phyloP scores from a whole-genome alignment of 1,139 yeast species.

The Debaryomyces fabryi region DNA sequence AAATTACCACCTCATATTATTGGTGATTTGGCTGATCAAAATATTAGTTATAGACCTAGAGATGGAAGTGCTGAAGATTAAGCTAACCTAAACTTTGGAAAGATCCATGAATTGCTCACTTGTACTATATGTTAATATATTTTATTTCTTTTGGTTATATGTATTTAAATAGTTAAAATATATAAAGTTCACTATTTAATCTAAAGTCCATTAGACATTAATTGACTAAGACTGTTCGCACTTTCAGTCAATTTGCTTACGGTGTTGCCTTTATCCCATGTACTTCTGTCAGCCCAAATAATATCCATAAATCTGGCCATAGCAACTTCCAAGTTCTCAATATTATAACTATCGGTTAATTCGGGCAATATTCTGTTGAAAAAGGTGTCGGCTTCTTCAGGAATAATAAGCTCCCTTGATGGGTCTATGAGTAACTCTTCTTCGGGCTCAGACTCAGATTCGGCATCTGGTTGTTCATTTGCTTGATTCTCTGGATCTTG shows the following conservation, averaged over 20 bases:
- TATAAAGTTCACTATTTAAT: slow-evolving; percentile 6
- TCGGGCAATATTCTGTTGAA: slow-evolving; percentile 26
- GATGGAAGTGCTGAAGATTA: slow-evolving; percentile 93
- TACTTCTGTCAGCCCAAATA: slow-evolving; percentile 68
- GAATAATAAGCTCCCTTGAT: slow-evolving; percentile 20
- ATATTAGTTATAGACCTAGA: slow-evolving; percentile 87
- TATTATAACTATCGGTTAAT: slow-evolving; percentile 51
- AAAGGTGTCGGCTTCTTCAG: slow-evolving; percentile 20
- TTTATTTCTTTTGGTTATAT: slow-evolving; percentile 3
- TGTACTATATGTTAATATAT: slow-evolving; percentile 5
- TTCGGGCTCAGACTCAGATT: slow-evolving; percentile 31
- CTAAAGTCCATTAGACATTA: neutral
- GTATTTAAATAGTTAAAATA: slow-evolving; percentile 6
- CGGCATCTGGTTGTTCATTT: slow-evolving; percentile 3
- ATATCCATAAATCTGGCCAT: slow-evolving; percentile 75
- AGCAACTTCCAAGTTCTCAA: slow-evolving; percentile 74
- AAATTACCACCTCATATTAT: slow-evolving; percentile 86
- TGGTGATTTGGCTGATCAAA: slow-evolving; percentile 69
- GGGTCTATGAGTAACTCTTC: slow-evolving; percentile 22
- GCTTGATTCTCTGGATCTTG: neutral
- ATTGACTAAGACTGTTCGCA: slow-evolving; percentile 10
- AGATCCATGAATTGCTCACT: neutral
- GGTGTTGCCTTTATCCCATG: slow-evolving; percentile 64
- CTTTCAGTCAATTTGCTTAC: slow-evolving; percentile 30
- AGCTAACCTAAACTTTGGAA: neutral